Evolutionary conservation across 176 grass and related monocot genomes (phyloP).

Genomic region (Oryza officinalis): DNA sequence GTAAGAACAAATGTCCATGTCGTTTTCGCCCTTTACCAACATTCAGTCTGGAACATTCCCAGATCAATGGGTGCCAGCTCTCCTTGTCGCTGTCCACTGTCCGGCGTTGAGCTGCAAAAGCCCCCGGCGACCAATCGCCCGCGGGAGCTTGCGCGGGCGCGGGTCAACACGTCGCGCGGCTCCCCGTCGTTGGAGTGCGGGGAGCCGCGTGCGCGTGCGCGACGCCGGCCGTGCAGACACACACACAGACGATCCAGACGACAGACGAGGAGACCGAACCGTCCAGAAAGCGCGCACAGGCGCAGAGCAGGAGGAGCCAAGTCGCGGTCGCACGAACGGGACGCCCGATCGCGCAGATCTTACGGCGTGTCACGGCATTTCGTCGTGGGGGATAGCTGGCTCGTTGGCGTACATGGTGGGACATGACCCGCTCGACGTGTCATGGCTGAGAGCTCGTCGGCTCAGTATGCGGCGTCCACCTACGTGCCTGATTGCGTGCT

Average conservation of each 20-base stretch:
- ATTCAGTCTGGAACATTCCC: slow-evolving; percentile 19
- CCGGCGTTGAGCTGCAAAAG: no score
- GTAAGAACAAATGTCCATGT: neutral
- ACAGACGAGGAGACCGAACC: neutral
- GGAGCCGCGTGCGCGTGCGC: no score
- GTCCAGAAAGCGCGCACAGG: neutral
- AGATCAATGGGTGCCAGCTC: neutral
- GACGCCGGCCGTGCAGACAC: no score
- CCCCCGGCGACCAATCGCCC: neutral
- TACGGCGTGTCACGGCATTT: neutral
- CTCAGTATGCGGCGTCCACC: slow-evolving; percentile 7
- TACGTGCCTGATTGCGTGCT: neutral
- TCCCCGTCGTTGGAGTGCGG: slow-evolving; percentile 17
- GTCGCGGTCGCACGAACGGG: no score
- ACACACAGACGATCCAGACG: no score
- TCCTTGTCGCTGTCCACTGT: neutral
- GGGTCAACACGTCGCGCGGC: neutral
- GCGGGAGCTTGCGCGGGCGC: neutral
- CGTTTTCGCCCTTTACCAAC: neutral
- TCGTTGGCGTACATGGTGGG: neutral
- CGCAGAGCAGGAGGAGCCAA: no score
- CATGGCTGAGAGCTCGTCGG: neutral
- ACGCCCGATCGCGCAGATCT: slow-evolving; percentile 29
- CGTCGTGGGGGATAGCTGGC: slow-evolving; percentile 50
- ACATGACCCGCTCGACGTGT: slow-evolving; percentile 19